These are phyloP conservation scores for Nothopassalora personata DNA, from an alignment of 2,329 filamentous ascomycete species.

Conservation along the genomic window DNA sequence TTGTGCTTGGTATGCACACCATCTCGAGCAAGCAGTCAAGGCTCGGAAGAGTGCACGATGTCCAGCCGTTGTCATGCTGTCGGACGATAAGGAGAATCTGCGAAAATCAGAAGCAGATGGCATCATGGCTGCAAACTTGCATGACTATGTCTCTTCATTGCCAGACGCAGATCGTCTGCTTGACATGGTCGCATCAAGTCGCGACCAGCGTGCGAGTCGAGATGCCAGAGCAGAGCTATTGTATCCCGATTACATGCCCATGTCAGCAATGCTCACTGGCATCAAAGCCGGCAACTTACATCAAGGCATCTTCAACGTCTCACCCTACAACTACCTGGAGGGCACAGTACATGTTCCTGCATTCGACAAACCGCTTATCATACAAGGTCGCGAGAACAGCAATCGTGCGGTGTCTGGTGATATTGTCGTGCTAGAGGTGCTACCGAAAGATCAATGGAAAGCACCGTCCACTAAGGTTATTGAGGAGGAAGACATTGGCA, in stretches of 20 bases:
- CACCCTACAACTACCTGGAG: conserved; percentile 96
- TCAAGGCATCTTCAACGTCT: conserved; percentile 93
- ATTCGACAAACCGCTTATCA: conserved; percentile 81
- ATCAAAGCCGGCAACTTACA: conserved; percentile 84
- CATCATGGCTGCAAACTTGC: conserved; percentile 60
- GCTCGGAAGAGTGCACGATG: conserved; percentile 49
- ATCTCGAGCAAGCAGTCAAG: conserved; percentile 62
- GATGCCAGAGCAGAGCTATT: conserved; percentile 66
- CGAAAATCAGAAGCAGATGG: conserved; percentile 72
- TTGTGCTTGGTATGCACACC: conserved; percentile 83
- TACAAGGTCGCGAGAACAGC: conserved; percentile 91
- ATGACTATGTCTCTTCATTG: conserved; percentile 75
- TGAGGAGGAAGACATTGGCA: conserved; percentile 85
- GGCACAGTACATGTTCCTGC: conserved; percentile 84
- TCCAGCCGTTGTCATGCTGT: conserved; percentile 86
- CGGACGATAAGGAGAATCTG: conserved; percentile 84
- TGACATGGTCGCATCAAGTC: conserved; percentile 84
- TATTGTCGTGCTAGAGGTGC: conserved; percentile 83
- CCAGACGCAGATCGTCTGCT: conserved; percentile 79
- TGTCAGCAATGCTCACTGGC: conserved; percentile 92
- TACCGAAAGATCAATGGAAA: conserved; percentile 96
- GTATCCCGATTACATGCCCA: conserved; percentile 82
- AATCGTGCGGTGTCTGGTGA: conserved; percentile 91
- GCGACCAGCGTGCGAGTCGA: conserved; percentile 60
- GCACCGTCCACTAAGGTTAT: conserved; percentile 91